A percentile compares a stretch with the other conserved stretches of the same genome.
Evolutionary conservation across 768 basidiomycete genomes (phyloP).

Genomic region (Russula ochroleuca): DNA sequence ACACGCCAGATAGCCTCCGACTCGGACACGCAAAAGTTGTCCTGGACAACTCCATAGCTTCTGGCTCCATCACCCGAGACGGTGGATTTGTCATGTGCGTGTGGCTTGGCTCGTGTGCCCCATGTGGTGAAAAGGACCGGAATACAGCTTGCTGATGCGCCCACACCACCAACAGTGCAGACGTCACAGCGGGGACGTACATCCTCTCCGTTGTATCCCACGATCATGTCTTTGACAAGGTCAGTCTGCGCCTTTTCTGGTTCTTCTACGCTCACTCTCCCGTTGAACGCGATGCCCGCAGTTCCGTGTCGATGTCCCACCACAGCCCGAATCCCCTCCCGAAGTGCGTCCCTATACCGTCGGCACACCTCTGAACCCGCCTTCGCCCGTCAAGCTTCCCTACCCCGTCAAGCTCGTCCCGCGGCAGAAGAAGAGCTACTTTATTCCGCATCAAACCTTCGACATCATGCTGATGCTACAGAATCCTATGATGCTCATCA

Average conservation of each 20-base stretch:
- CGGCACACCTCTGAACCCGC: constrained; percentile 64
- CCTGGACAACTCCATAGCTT: constrained; percentile 55
- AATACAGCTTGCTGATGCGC: background rate
- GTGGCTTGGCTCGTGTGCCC: background rate
- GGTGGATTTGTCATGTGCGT: constrained; percentile 68
- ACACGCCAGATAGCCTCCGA: constrained; percentile 28
- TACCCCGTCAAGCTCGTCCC: constrained; percentile 59
- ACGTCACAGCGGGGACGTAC: constrained; percentile 66
- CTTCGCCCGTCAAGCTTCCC: constrained; percentile 49
- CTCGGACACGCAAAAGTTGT: constrained; percentile 57
- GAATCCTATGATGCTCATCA: constrained; percentile 82
- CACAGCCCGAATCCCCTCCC: constrained; percentile 38
- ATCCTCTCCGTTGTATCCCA: constrained; percentile 63
- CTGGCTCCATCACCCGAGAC: constrained; percentile 49
- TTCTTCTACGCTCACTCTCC: background rate
- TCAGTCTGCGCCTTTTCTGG: constrained; percentile 30
- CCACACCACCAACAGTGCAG: constrained; percentile 43
- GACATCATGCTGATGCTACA: constrained; percentile 70
- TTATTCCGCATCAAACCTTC: constrained; percentile 67
- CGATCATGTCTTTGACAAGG: constrained; percentile 69
- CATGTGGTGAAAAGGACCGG: background rate
- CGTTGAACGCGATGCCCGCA: constrained; percentile 31
- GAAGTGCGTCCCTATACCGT: constrained; percentile 61
- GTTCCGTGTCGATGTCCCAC: constrained; percentile 63
- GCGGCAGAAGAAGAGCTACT: constrained; percentile 57